Percentiles rank a stretch among this genome's conserved stretches.
These are phyloP conservation scores for Vicia faba DNA, from an alignment of 306 rosid species.

Conservation along the genomic window DNA sequence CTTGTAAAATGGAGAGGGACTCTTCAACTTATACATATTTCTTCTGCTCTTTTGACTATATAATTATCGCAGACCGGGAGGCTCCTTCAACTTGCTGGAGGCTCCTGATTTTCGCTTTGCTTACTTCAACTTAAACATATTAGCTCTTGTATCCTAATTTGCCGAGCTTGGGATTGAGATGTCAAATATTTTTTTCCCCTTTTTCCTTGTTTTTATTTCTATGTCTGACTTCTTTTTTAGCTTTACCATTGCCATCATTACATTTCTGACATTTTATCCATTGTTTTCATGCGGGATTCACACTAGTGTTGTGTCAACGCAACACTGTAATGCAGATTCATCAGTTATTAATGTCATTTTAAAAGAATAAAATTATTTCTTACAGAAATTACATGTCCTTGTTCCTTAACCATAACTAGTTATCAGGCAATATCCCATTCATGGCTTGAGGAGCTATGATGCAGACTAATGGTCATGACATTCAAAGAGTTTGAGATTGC, in stretches of 20 bases:
- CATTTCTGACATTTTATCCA: conserved; percentile 11
- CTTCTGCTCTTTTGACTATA: conserved; percentile 53
- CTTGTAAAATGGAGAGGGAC: conserved; percentile 5
- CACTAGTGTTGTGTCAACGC: conserved; percentile 14
- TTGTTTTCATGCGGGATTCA: conserved; percentile 18
- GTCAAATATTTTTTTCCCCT: conserved; percentile 13
- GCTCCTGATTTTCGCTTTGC: conserved; percentile 55
- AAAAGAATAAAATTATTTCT: background rate
- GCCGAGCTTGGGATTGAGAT: conserved; percentile 32
- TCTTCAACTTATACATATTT: conserved; percentile 19
- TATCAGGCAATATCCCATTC: conserved; percentile 42
- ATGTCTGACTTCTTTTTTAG: background rate
- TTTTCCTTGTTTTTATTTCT: conserved; percentile 13
- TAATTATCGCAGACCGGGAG: conserved; percentile 50
- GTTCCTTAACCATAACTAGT: conserved; percentile 61
- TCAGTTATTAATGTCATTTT: background rate
- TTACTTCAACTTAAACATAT: conserved; percentile 51
- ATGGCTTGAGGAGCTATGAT: conserved; percentile 56
- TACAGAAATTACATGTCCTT: conserved; percentile 31
- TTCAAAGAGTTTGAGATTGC: conserved; percentile 54
- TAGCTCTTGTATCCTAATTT: conserved; percentile 70
- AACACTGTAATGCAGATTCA: conserved; percentile 18
- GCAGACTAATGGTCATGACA: conserved; percentile 48
- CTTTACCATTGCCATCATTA: conserved; percentile 1
- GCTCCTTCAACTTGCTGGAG: conserved; percentile 49